These are phyloP conservation scores for Psilocybe cyanescens DNA, from an alignment of 768 basidiomycete genomes.

Conservation along the genomic window DNA sequence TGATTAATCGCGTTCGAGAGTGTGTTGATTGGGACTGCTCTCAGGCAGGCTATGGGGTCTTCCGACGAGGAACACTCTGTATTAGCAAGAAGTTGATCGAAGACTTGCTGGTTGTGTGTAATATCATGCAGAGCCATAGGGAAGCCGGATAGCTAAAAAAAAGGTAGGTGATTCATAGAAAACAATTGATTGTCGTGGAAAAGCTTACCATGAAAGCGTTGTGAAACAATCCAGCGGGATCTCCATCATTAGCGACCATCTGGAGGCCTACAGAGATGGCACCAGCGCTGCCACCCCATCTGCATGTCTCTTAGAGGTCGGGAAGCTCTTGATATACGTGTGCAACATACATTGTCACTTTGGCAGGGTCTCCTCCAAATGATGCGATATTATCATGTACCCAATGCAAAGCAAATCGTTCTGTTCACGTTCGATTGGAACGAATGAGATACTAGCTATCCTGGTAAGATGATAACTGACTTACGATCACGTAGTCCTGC, in stretches of 20 bases:
- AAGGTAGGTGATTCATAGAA: neutral
- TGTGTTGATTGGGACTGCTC: conserved; percentile 31
- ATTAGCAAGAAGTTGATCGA: conserved; percentile 32
- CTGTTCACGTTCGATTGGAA: conserved; percentile 22
- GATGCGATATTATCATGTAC: conserved; percentile 52
- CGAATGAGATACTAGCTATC: too few relatives aligned
- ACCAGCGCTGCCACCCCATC: conserved; percentile 48
- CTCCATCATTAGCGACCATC: conserved; percentile 30
- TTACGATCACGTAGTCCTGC: conserved; percentile 55
- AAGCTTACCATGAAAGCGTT: conserved; percentile 35
- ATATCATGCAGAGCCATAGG: conserved; percentile 14
- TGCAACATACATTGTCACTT: conserved; percentile 43
- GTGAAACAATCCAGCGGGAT: conserved; percentile 34
- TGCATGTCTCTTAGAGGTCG: conserved; percentile 1
- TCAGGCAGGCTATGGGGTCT: conserved; percentile 38
- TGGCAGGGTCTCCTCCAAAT: conserved; percentile 56
- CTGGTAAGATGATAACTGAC: conserved; percentile 4
- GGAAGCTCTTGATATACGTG: neutral
- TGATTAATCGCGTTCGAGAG: conserved; percentile 35
- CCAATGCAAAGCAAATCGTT: conserved; percentile 54
- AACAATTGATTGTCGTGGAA: neutral
- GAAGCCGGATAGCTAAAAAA: conserved; percentile 22
- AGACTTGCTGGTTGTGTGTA: conserved; percentile 21
- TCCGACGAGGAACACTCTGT: conserved; percentile 29
- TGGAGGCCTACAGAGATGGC: conserved; percentile 44